Conservation (phyloP, 305 asterid genomes). For the Stenogyne calaminthoides region DNA sequence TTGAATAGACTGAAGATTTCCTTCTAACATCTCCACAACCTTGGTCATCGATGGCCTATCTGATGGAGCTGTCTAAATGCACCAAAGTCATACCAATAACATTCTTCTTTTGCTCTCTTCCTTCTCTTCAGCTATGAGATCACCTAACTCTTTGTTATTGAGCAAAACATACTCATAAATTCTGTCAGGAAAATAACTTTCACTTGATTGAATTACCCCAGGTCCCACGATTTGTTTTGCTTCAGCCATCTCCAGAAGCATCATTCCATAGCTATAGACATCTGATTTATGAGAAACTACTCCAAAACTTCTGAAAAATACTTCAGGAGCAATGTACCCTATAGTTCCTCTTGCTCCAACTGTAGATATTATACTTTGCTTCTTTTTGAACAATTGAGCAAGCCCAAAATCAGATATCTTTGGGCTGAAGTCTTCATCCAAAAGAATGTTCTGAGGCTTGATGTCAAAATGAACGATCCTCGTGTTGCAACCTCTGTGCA, state of each 20-base stretch:
- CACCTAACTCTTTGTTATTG: slow-evolving; percentile 30
- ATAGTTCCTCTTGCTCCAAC: slow-evolving; percentile 50
- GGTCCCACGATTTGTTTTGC: slow-evolving; percentile 31
- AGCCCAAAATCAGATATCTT: slow-evolving; percentile 71
- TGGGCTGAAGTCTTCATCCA: slow-evolving; percentile 57
- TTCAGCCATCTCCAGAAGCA: slow-evolving; percentile 66
- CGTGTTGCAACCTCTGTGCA: slow-evolving; percentile 63
- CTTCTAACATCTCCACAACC: slow-evolving; percentile 48
- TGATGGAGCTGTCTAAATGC: slow-evolving; percentile 44
- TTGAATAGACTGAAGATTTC: slow-evolving; percentile 34
- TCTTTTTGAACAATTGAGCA: slow-evolving; percentile 47
- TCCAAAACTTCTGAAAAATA: slow-evolving; percentile 47
- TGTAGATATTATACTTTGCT: slow-evolving; percentile 47
- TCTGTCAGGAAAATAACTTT: slow-evolving; percentile 45
- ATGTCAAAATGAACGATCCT: slow-evolving; percentile 71
- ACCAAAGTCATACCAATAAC: slow-evolving; percentile 45
- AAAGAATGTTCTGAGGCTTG: slow-evolving; percentile 68
- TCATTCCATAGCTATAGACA: slow-evolving; percentile 69
- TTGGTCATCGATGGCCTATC: slow-evolving; percentile 45
- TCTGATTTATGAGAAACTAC: slow-evolving; percentile 66
- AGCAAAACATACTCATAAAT: slow-evolving; percentile 46
- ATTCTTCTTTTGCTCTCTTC: slow-evolving; percentile 37
- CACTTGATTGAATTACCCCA: slow-evolving; percentile 36
- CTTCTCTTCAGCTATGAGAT: slow-evolving; percentile 32
- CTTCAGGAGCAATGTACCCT: slow-evolving; percentile 66